Evolutionary conservation across 2,329 filamentous ascomycete species (phyloP).

Genomic region (Neofusicoccum ribis): DNA sequence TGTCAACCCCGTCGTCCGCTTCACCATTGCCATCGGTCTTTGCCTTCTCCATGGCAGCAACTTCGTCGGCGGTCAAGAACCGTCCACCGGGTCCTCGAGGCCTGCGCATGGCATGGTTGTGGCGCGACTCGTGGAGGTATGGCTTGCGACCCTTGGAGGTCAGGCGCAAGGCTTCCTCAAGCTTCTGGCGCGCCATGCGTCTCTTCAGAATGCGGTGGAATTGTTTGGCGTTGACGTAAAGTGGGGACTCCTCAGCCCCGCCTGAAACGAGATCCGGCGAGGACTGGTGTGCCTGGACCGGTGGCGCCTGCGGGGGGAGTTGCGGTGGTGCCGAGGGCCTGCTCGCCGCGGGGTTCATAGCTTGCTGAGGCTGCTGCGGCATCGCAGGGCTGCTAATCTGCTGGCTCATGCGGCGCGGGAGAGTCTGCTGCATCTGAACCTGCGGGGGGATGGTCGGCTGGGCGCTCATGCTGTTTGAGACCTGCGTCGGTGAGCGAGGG

Average conservation of each 20-base stretch:
- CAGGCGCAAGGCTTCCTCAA: slow-evolving; percentile 87
- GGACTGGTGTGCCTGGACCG: slow-evolving; percentile 67
- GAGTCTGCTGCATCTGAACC: slow-evolving; percentile 40
- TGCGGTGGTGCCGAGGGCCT: slow-evolving; percentile 51
- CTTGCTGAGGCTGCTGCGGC: slow-evolving; percentile 66
- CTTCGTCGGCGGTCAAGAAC: slow-evolving; percentile 95
- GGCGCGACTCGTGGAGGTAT: slow-evolving; percentile 93
- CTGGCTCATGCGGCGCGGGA: slow-evolving; percentile 44
- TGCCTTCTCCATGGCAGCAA: slow-evolving; percentile 77
- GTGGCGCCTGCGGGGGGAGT: slow-evolving; percentile 58
- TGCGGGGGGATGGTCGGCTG: slow-evolving; percentile 35
- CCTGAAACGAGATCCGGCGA: slow-evolving; percentile 77
- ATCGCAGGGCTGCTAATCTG: slow-evolving; percentile 50
- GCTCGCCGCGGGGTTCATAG: slow-evolving; percentile 66
- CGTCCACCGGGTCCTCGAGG: slow-evolving; percentile 91
- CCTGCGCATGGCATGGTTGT: slow-evolving; percentile 97
- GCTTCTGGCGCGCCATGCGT: slow-evolving; percentile 84
- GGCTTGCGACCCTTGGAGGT: slow-evolving; percentile 96
- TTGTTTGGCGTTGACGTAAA: slow-evolving; percentile 98
- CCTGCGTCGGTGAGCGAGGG: slow-evolving; percentile 74
- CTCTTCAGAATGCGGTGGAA: slow-evolving; percentile 97
- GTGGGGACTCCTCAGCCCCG: slow-evolving; percentile 81
- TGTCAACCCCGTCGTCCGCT: slow-evolving; percentile 37
- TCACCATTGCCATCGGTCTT: slow-evolving; percentile 36
- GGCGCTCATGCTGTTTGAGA: slow-evolving; percentile 59